phyloP scores from a whole-genome alignment of 331 rosid species.

The Quercus lobata region DNA sequence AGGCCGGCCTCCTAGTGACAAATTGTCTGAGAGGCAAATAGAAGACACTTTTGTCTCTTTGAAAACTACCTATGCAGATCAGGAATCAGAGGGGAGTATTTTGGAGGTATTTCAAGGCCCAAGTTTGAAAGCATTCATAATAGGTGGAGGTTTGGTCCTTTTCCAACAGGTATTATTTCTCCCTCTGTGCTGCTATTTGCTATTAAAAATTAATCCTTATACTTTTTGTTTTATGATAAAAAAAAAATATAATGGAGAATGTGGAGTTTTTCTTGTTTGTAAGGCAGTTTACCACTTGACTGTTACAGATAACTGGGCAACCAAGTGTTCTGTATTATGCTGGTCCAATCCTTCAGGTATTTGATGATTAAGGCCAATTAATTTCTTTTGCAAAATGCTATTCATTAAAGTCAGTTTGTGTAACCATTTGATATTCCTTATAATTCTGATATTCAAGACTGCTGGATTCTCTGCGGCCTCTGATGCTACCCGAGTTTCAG shows the following conservation, averaged over 20 bases:
- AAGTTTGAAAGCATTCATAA: conserved; percentile 79
- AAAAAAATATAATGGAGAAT: conserved; percentile 18
- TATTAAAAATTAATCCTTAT: conserved; percentile 1
- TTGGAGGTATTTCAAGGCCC: conserved; percentile 95
- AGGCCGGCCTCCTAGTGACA: conserved; percentile 77
- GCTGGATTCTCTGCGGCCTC: conserved; percentile 98
- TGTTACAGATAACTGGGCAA: conserved; percentile 91
- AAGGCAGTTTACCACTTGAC: conserved; percentile 35
- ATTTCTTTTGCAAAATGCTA: neutral
- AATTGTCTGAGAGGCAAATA: conserved; percentile 71
- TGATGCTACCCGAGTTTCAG: conserved; percentile 93
- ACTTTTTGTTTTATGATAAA: neutral
- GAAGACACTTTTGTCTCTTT: conserved; percentile 69
- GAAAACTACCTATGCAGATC: conserved; percentile 65
- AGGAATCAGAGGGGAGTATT: conserved; percentile 79
- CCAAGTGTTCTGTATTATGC: conserved; percentile 98
- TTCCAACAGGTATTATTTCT: conserved; percentile 82
- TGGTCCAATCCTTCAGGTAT: conserved; percentile 92
- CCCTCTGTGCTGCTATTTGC: conserved; percentile 12
- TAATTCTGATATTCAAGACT: conserved; percentile 43
- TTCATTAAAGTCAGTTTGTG: conserved; percentile 14
- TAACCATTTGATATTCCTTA: conserved; percentile 14
- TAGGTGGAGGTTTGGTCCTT: conserved; percentile 89
- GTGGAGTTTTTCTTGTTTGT: conserved; percentile 23
- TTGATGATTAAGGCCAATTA: conserved; percentile 15